A percentile compares a stretch with the other conserved stretches of the same genome.
Evolutionary conservation across 108 stramenopile species (phyloP).

Genomic region (Licmophora abbreviata): DNA sequence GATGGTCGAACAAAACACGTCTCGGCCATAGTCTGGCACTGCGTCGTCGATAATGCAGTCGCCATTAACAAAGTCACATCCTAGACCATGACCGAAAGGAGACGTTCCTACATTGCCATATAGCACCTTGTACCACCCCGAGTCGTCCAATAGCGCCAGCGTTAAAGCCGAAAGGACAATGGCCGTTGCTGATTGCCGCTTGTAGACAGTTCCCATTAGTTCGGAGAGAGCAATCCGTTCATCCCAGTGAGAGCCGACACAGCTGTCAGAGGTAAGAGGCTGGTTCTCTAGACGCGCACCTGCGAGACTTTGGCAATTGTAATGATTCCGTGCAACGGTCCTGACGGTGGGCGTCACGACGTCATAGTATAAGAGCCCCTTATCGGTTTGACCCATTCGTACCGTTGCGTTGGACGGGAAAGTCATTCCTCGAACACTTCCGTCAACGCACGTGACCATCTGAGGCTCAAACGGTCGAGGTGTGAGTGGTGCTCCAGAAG

Average conservation of each 20-base stretch:
- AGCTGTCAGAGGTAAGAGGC: conserved; percentile 60
- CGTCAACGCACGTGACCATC: conserved; percentile 69
- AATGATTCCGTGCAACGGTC: conserved; percentile 74
- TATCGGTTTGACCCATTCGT: conserved; percentile 43
- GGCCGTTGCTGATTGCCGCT: conserved; percentile 49
- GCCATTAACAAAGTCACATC: conserved; percentile 72
- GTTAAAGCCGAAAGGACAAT: conserved; percentile 65
- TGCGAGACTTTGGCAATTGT: conserved; percentile 63
- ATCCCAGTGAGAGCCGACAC: conserved; percentile 36
- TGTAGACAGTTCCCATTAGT: conserved; percentile 56
- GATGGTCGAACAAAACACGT: conserved; percentile 12
- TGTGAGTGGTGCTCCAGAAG: conserved; percentile 53
- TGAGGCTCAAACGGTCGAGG: conserved; percentile 46
- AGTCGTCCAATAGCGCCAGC: conserved; percentile 74
- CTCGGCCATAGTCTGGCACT: conserved; percentile 18
- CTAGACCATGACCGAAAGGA: conserved; percentile 61
- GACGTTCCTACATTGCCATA: conserved; percentile 28
- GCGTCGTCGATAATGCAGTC: conserved; percentile 45
- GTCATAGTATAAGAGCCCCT: conserved; percentile 58
- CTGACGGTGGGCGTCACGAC: conserved; percentile 74
- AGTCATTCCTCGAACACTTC: conserved; percentile 37
- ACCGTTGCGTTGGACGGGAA: conserved; percentile 64
- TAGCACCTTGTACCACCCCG: conserved; percentile 81
- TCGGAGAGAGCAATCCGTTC: conserved; percentile 60
- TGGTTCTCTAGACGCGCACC: conserved; percentile 39